Base-by-base conservation (phyloP, 1,284 basidiomycete species). In the Ganoderma leucocontextum region DNA sequence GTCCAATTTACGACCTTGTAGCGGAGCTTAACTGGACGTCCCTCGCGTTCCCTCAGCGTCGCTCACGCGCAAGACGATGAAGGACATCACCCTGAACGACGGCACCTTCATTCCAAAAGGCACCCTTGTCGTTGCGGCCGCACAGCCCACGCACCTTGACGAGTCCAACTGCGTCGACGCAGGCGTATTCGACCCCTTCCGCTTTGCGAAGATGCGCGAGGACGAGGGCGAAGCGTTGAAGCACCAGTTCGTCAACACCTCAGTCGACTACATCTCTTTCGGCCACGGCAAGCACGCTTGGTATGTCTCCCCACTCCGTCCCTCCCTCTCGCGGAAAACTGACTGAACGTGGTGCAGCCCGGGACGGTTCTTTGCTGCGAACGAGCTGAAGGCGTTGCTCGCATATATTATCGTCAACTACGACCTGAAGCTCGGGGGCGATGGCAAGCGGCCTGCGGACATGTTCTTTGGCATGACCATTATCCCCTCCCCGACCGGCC, bases 351-450 rank as follows among this genome's bases (percentile, higher is more conserved):
- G 59, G 19, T 22, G 22, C 66, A 79, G 83, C 67, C 83, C 84
- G 5, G 83, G 83, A 0, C 78, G 83, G 1, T 85, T 84, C 75
- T 85, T 86, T 68, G 84, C 84, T 0, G 80, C 79, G 6, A 82
- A 78, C 69, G 82, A 83, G 73, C 73, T 86, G 52, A 86, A 86
- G 73, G 77, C 78, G 1, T 81, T 86, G 78, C 70, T 86, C 42
- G 83, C 82, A 7, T 78, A 85, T 60, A 73, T 85, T 7, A 67
- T 86, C 1, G 36, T 83, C 36, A 81, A 79, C 55, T 86, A 86
- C 71, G 86, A 87, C 65, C 1, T 70, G 36, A 65, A 70, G 74
- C 60, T 47, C 12, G 62, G 53, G 2, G 60, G 59, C 1, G 62
- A 66, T 29, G 68, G 62, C 2, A 42, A 57, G 52, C 58, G 65